Evolutionary conservation across 225 moss, liverwort and hornwort species (phyloP).

Genomic region (Takakia lepidozioides): DNA sequence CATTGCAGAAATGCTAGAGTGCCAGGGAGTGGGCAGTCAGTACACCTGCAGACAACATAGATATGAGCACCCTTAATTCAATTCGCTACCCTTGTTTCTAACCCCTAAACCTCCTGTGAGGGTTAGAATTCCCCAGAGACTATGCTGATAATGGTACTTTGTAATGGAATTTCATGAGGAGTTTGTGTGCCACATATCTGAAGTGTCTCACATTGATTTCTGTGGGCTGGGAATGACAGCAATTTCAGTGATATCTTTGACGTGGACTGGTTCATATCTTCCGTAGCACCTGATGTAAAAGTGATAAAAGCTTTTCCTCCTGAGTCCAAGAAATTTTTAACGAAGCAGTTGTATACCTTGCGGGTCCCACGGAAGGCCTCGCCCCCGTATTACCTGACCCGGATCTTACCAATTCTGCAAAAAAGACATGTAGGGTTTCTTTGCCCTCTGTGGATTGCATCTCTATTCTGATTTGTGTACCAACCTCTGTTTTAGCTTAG

Average conservation of each 20-base stretch:
- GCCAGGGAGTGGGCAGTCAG: too few species aligned
- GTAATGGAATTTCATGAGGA: too few species aligned
- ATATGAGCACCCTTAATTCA: too few species aligned
- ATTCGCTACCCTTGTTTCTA: too few species aligned
- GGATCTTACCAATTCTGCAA: conserved; percentile 64
- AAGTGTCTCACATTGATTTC: too few species aligned
- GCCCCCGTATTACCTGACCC: conserved; percentile 67
- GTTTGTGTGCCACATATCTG: too few species aligned
- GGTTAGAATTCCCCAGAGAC: too few species aligned
- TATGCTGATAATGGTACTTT: too few species aligned
- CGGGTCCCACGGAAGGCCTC: conserved; percentile 80
- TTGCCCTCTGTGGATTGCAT: background rate
- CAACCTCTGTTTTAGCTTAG: too few species aligned
- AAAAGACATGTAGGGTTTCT: conserved; percentile 55
- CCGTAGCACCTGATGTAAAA: conserved; percentile 78
- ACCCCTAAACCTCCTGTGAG: too few species aligned
- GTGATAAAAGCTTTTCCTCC: conserved; percentile 67
- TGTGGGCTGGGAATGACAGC: conserved; percentile 36
- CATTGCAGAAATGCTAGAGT: too few species aligned
- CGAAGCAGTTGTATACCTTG: conserved; percentile 42
- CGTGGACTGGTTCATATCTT: conserved; percentile 75
- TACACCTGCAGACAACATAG: too few species aligned
- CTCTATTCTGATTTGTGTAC: background rate
- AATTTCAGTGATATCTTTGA: conserved; percentile 96
- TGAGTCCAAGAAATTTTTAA: conserved; percentile 14